Evolutionary conservation across 208 protist species (phyloP).

Genomic region (Angomonas deanei): DNA sequence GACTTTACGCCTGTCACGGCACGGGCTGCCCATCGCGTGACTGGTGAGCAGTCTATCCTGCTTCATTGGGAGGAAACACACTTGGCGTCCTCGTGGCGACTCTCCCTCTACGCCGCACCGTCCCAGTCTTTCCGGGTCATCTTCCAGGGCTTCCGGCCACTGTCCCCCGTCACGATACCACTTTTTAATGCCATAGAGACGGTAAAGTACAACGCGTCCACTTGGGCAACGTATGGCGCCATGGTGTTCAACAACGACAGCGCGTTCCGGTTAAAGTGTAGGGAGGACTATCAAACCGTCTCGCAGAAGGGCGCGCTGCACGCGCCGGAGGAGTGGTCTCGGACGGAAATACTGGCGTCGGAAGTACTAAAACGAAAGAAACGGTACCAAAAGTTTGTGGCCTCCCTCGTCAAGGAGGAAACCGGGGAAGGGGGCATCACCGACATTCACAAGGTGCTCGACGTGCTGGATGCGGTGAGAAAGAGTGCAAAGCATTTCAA

Average conservation of each 20-base stretch:
- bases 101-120: conserved; percentile 2
- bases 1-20: conserved; percentile 47
- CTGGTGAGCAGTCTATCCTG: conserved; percentile 12
- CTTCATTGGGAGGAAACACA: conserved; percentile 30
- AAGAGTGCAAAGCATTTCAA: neutral
- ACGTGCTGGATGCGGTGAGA: neutral
- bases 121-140: neutral
- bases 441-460: neutral
- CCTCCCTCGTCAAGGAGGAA: conserved; percentile 45
- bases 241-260: conserved; percentile 51
- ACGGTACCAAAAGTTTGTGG: conserved; percentile 43
- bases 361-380: conserved; percentile 27
- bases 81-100: conserved; percentile 12
- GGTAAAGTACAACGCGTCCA: too few relatives aligned
- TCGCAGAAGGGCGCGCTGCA: conserved; percentile 44
- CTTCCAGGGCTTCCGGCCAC: neutral
- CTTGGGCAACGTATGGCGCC: conserved; percentile 19
- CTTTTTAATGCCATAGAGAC: too few relatives aligned
- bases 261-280: conserved; percentile 44
- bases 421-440: neutral
- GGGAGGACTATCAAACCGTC: conserved; percentile 40
- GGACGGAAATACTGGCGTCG: conserved; percentile 33
- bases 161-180: too few relatives aligned
- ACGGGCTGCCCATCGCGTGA: neutral
- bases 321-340: conserved; percentile 28